Conservation (phyloP, 2,329 filamentous ascomycete species). For the Penicillium corylophilum region DNA sequence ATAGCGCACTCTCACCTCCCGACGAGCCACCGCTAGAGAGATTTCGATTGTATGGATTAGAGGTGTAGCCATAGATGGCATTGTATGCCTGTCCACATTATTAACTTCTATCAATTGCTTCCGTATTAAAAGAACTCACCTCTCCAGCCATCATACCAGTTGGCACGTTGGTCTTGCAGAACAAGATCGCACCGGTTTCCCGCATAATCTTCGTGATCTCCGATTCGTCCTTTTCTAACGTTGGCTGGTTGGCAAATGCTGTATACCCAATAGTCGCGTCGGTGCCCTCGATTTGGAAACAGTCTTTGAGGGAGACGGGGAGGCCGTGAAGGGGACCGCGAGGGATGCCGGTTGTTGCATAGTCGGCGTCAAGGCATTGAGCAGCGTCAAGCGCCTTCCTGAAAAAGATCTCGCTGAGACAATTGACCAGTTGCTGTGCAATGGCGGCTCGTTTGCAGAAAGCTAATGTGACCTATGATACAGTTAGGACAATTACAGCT, state of each 20-base stretch:
- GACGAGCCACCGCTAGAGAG: slow-evolving; percentile 3
- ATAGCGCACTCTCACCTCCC: slow-evolving; percentile 5
- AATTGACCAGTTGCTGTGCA: slow-evolving; percentile 28
- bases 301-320: slow-evolving; percentile 57
- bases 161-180: slow-evolving; percentile 34
- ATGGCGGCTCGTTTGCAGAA: slow-evolving; percentile 47
- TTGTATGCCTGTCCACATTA: neutral
- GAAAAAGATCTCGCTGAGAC: slow-evolving; percentile 26
- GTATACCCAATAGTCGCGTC: slow-evolving; percentile 54
- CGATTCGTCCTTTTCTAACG: slow-evolving; percentile 2
- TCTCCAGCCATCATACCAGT: slow-evolving; percentile 24
- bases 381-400: slow-evolving; percentile 21
- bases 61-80: slow-evolving; percentile 5
- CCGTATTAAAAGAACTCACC: neutral
- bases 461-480: slow-evolving; percentile 34
- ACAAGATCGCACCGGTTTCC: slow-evolving; percentile 30
- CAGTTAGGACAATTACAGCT: too few relatives aligned
- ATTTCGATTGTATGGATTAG: slow-evolving; percentile 4
- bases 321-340: slow-evolving; percentile 52
- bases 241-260: slow-evolving; percentile 4
- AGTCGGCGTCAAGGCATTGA: slow-evolving; percentile 19
- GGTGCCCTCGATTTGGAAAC: slow-evolving; percentile 56
- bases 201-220: slow-evolving; percentile 15
- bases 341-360: slow-evolving; percentile 29
- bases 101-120: too few relatives aligned